Base-by-base conservation (phyloP, 192 early-diverging fungal species). In the Cladochytrium replicatum region DNA sequence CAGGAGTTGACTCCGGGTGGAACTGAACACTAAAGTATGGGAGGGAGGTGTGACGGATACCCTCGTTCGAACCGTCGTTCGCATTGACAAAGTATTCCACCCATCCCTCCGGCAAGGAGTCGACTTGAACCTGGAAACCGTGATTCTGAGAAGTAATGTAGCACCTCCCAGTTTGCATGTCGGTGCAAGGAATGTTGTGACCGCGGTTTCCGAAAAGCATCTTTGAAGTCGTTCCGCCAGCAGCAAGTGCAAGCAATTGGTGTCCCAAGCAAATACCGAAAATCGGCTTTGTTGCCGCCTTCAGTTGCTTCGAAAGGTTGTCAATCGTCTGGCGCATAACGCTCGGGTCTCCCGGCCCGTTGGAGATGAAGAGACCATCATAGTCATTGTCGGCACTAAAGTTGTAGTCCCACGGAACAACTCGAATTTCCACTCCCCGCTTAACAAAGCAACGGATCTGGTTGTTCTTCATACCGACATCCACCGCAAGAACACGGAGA, bases 181-280 rank as follows among this genome's bases (percentile, higher is more conserved):
- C 80, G 0, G 93, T 96, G 73, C 95, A 99, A 26, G 95, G 95
- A 55, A 99, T 97, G 74, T 99, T 99, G 62, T 99, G 95, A 22
- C 95, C 95, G 61, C 95, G 87, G 77, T 99, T 99, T 58, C 95
- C 95, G 59, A 86, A 99, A 60, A 89, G 90, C 87, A 99, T 88
- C 75, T 99, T 99, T 59, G 75, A 76, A 25, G 95, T 97, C 52
- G 72, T 64, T 5, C 91, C 95, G 11, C 93, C 93, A 5, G 91
- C 70, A 6, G 95, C 95, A 50, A 99, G 75, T 15, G 92, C 90
- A 34, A 95, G 60, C 29, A 99, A 72, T 69, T 99, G 95, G 68
- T 99, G 95, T 9, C 95, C 95, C n/a, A 99, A 70, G 76, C 95
- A 99, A 59, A 99, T 99, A 61, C 95, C 95, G 71, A 99, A 99